Percentiles rank a stretch among this genome's conserved stretches.
Conservation (phyloP, 2,329 filamentous ascomycete genomes). For the Colletotrichum kahawae region DNA sequence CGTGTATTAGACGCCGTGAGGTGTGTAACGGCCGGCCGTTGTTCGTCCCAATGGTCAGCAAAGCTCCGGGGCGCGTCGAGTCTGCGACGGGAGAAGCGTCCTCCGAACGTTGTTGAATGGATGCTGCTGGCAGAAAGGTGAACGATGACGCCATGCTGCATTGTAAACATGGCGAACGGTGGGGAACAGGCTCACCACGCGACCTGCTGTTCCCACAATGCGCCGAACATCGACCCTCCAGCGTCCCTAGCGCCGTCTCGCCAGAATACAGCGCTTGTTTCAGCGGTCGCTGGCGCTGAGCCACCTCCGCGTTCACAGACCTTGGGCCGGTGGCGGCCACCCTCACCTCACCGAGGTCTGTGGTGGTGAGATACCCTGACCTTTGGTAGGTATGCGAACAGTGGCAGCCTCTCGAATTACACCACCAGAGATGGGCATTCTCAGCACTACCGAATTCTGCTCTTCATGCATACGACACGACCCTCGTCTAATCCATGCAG, state of each 20-base stretch:
- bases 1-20: neutral
- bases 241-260: neutral
- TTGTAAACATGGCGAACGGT: neutral
- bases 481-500: neutral
- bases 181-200: neutral
- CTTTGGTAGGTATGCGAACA: neutral
- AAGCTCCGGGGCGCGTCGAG: neutral
- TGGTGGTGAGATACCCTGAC: neutral
- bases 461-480: neutral
- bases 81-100: neutral
- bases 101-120: neutral
- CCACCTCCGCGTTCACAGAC: neutral
- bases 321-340: neutral
- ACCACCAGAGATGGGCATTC: neutral
- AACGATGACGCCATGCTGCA: slow-evolving; percentile 17
- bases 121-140: neutral
- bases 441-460: neutral
- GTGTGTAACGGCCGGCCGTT: neutral
- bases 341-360: neutral
- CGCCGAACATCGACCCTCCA: neutral
- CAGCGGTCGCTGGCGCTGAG: neutral
- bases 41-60: neutral
- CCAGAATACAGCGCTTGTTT: slow-evolving; percentile 9
- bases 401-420: neutral
- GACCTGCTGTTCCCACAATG: neutral